Percentiles rank a stretch among this genome's conserved stretches.
Conservation (phyloP, 192 early-diverging fungal species). For the Radiomyces spectabilis region DNA sequence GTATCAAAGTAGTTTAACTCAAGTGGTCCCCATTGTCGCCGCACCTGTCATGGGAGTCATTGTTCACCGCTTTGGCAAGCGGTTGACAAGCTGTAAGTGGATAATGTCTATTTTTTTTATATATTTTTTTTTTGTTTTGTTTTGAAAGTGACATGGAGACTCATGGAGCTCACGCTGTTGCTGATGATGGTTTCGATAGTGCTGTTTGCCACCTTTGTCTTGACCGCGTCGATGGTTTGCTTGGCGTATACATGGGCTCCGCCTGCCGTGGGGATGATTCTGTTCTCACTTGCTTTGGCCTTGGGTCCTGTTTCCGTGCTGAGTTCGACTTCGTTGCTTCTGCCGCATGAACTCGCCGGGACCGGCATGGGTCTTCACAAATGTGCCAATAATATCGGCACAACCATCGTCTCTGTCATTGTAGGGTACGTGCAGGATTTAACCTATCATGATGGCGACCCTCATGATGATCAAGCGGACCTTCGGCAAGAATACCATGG, state of each 20-base stretch:
- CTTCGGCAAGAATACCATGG: conserved; percentile 17
- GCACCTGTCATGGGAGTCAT: conserved; percentile 41
- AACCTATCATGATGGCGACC: conserved; percentile 21
- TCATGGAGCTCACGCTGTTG: too few relatives aligned
- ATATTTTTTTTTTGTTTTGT: neutral
- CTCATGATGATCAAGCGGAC: conserved; percentile 8
- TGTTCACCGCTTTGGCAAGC: conserved; percentile 47
- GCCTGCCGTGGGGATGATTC: conserved; percentile 45
- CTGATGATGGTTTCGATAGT: conserved; percentile 1
- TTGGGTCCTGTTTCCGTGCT: conserved; percentile 49
- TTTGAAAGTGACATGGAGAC: too few relatives aligned
- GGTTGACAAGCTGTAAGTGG: conserved; percentile 32
- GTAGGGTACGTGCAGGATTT: conserved; percentile 53
- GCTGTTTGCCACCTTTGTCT: conserved; percentile 9
- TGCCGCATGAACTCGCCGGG: conserved; percentile 43
- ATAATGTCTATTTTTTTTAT: neutral
- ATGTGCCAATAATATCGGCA: conserved; percentile 52
- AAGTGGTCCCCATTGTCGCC: conserved; percentile 46
- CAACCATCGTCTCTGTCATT: conserved; percentile 50
- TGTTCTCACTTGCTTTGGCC: conserved; percentile 50
- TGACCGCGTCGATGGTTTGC: conserved; percentile 20
- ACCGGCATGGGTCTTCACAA: conserved; percentile 55
- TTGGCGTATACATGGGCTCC: conserved; percentile 44
- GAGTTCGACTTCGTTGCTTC: conserved; percentile 42
- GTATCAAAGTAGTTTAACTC: conserved; percentile 41